Percentiles rank a stretch among this genome's conserved stretches.
Evolutionary conservation across 2,329 filamentous ascomycete genomes (phyloP).

Genomic region (Periconia sp.): DNA sequence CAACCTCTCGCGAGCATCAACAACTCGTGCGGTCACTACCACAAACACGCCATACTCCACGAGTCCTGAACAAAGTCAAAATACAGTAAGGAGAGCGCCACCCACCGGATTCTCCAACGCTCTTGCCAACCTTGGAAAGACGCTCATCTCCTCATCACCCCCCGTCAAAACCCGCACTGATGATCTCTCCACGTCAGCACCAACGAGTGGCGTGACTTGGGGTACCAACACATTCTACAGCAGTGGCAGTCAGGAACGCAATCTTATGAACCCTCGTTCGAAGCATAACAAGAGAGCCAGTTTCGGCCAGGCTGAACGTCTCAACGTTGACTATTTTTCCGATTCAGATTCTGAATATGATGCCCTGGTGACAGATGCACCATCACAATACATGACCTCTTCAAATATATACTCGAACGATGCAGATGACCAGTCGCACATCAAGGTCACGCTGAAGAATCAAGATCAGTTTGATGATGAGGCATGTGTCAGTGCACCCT

Average conservation of each 20-base stretch:
- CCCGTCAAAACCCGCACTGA: slow-evolving; percentile 37
- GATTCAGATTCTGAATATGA: slow-evolving; percentile 40
- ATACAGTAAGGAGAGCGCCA: slow-evolving; percentile 32
- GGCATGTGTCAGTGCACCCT: slow-evolving; percentile 47
- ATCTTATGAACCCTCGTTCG: slow-evolving; percentile 24
- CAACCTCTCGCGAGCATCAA: slow-evolving; percentile 43
- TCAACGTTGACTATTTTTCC: slow-evolving; percentile 30
- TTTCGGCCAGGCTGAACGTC: slow-evolving; percentile 36
- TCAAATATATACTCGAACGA: slow-evolving; percentile 15
- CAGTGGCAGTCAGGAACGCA: slow-evolving; percentile 33
- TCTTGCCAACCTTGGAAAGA: slow-evolving; percentile 43
- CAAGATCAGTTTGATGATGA: slow-evolving; percentile 59
- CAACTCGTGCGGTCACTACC: slow-evolving; percentile 37
- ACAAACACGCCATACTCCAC: slow-evolving; percentile 46
- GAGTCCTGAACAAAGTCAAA: slow-evolving; percentile 43
- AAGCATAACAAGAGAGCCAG: slow-evolving; percentile 44
- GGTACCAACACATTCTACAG: slow-evolving; percentile 47
- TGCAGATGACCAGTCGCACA: slow-evolving; percentile 18
- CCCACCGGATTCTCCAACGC: slow-evolving; percentile 44
- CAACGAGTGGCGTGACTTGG: slow-evolving; percentile 50
- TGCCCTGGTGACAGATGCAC: slow-evolving; percentile 15
- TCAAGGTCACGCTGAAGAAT: slow-evolving; percentile 59
- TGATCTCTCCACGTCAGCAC: slow-evolving; percentile 46
- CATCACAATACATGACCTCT: slow-evolving; percentile 25
- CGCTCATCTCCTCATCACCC: slow-evolving; percentile 44